Percentiles rank a stretch among this genome's conserved stretches.
Evolutionary conservation across 768 basidiomycete genomes (phyloP).

Genomic region (Fomitopsis pulvina): DNA sequence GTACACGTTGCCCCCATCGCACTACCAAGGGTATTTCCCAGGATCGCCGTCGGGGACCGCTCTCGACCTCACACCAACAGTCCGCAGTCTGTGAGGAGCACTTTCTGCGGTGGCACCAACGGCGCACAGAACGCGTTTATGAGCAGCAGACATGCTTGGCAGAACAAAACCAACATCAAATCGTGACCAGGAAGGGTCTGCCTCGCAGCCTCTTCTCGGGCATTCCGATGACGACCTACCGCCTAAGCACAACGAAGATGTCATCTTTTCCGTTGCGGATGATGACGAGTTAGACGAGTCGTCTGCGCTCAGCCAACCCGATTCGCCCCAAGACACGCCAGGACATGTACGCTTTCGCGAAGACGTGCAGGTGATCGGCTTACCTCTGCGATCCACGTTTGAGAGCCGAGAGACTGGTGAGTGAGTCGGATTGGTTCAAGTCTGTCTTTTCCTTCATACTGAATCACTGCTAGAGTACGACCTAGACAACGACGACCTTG

Average conservation of each 20-base stretch:
- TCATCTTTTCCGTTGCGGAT: constrained; percentile 50
- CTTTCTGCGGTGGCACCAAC: not conserved
- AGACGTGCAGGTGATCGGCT: constrained; percentile 61
- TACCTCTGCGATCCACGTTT: constrained; percentile 62
- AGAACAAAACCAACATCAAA: constrained; percentile 12
- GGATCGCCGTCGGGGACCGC: no score
- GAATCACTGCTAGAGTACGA: constrained; percentile 57
- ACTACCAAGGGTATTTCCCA: no score
- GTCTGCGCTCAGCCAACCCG: constrained; percentile 21
- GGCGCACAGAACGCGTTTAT: not conserved
- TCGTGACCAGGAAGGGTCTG: constrained; percentile 30
- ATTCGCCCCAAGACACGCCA: constrained; percentile 20
- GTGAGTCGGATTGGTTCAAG: constrained; percentile 28
- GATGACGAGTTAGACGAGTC: constrained; percentile 38
- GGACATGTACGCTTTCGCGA: constrained; percentile 58
- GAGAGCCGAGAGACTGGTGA: constrained; percentile 78
- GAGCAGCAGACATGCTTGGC: constrained; percentile 16
- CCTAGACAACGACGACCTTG: constrained; percentile 76
- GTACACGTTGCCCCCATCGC: no score
- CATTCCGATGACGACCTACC: constrained; percentile 35
- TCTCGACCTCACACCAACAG: no score
- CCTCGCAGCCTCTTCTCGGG: constrained; percentile 52
- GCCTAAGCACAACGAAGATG: constrained; percentile 21
- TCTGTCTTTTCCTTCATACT: not conserved
- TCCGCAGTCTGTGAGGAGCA: no score